Conservation (phyloP, 1,284 basidiomycete species). For the Rhizoctonia solani region DNA sequence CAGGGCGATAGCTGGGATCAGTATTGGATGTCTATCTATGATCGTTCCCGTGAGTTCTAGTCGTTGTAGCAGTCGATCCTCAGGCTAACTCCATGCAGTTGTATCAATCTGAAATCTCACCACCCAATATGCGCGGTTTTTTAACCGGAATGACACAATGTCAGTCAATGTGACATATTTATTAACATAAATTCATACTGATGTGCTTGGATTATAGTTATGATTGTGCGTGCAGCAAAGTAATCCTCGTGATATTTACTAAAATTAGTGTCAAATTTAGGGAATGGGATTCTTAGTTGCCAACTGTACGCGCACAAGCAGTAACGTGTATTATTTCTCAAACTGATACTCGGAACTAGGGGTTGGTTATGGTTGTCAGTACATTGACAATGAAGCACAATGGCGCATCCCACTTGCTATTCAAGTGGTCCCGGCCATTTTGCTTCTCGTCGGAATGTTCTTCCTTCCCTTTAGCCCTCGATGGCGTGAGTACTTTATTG, state of each 20-base stretch:
- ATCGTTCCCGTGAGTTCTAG: constrained; percentile 43
- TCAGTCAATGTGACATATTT: background rate
- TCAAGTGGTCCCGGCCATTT: constrained; percentile 37
- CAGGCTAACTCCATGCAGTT: background rate
- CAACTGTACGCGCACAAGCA: constrained; percentile 35
- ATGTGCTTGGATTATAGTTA: constrained; percentile 3
- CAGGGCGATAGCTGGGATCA: constrained; percentile 43
- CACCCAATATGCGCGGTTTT: constrained; percentile 45
- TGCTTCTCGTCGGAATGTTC: constrained; percentile 41
- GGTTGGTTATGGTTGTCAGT: constrained; percentile 45
- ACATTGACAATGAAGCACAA: constrained; percentile 41
- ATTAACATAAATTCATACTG: background rate
- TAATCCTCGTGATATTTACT: background rate
- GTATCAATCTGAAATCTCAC: constrained; percentile 44
- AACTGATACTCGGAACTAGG: constrained; percentile 13
- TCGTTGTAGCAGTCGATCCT: constrained; percentile 31
- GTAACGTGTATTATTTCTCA: constrained; percentile 2
- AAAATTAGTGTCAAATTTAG: background rate
- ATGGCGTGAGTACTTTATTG: constrained; percentile 30
- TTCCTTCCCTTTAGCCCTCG: constrained; percentile 49
- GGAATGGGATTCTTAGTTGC: constrained; percentile 42
- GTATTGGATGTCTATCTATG: constrained; percentile 44
- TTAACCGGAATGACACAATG: constrained; percentile 47
- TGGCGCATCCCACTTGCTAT: constrained; percentile 39
- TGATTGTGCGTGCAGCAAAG: constrained; percentile 36